These are phyloP conservation scores for Brassica cretica DNA, from an alignment of 345 rosid genomes.

Conservation along the genomic window DNA sequence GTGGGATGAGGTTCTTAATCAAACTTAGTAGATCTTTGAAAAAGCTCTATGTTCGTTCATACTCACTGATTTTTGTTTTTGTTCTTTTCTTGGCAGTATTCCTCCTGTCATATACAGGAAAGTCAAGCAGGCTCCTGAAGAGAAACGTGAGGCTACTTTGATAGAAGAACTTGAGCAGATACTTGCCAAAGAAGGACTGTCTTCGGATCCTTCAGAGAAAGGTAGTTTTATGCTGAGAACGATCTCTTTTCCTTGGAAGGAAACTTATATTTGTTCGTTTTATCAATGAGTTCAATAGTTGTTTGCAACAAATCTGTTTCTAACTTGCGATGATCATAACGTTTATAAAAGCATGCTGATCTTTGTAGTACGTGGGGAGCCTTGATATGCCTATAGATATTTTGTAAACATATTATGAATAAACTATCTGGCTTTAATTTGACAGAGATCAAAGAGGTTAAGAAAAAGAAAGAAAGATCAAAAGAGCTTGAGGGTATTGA, in stretches of 20 bases:
- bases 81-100: slow-evolving; percentile 47
- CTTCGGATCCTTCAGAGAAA: slow-evolving; percentile 78
- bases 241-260: not conserved
- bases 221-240: slow-evolving; percentile 42
- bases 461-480: slow-evolving; percentile 63
- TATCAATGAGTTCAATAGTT: not conserved
- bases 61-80: not conserved
- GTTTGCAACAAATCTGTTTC: not conserved
- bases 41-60: slow-evolving; percentile 17
- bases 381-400: not conserved
- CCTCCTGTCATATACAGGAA: slow-evolving; percentile 81
- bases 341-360: not conserved
- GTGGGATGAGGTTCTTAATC: slow-evolving; percentile 72
- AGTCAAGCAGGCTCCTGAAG: slow-evolving; percentile 83
- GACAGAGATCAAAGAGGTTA: slow-evolving; percentile 87
- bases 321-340: not conserved
- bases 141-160: slow-evolving; percentile 71
- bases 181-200: slow-evolving; percentile 86
- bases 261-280: not conserved
- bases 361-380: not conserved
- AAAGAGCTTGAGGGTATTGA: slow-evolving; percentile 93
- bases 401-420: not conserved
- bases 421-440: slow-evolving; percentile 19
- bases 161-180: slow-evolving; percentile 80
- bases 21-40: slow-evolving; percentile 15